Conservation (phyloP, 768 basidiomycete species). For the Phlebiopsis gigantea region DNA sequence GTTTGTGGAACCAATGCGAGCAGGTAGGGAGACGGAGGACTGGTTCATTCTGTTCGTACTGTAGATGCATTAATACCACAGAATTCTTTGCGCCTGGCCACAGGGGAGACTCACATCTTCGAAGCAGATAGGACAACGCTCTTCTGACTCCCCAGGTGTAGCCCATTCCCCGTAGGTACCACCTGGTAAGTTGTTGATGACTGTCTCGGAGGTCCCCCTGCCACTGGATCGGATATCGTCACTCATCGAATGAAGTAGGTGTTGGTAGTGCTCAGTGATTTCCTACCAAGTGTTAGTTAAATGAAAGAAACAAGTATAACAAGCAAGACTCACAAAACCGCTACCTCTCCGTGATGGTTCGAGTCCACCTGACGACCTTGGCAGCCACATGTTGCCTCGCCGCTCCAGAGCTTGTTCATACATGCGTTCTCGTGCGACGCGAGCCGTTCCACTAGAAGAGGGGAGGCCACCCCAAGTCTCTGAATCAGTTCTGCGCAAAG, state of each 20-base stretch:
- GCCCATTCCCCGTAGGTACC: conserved; percentile 67
- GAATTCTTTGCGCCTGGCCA: neutral
- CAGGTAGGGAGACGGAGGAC: conserved; percentile 67
- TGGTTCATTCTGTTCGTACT: conserved; percentile 63
- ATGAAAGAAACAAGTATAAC: neutral
- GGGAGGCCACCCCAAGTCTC: no score
- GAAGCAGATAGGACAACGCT: conserved; percentile 78
- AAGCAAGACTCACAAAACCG: neutral
- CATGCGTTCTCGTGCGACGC: no score
- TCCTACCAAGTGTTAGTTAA: neutral
- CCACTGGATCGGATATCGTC: conserved; percentile 29
- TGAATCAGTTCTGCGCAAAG: no score
- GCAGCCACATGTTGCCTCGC: neutral
- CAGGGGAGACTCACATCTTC: conserved; percentile 58
- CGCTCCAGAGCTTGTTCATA: neutral
- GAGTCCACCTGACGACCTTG: neutral
- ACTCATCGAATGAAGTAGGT: neutral
- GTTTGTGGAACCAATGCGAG: conserved; percentile 76
- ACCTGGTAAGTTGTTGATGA: conserved; percentile 55
- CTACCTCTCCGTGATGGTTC: neutral
- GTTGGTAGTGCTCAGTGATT: neutral
- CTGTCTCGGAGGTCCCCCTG: conserved; percentile 54
- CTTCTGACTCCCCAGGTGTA: conserved; percentile 52
- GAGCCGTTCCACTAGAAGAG: no score
- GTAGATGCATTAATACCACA: neutral